Conservation (phyloP, 1,284 basidiomycete species). For the Somion occarium region DNA sequence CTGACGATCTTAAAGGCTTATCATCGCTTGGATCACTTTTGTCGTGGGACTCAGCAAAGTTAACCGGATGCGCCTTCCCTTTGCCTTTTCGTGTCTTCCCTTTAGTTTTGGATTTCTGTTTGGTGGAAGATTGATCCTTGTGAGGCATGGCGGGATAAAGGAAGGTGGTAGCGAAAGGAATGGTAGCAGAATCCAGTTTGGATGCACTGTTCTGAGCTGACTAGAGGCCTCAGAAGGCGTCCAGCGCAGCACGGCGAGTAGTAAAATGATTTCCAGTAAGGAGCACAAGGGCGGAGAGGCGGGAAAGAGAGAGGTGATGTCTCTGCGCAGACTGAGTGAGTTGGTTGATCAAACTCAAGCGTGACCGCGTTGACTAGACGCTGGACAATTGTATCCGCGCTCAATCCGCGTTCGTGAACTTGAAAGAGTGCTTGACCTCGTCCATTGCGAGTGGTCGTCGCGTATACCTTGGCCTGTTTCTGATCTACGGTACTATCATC, state of each 20-base stretch:
- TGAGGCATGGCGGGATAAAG: background rate
- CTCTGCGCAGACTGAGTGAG: background rate
- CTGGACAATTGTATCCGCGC: too few relatives aligned
- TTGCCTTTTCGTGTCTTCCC: conserved; percentile 1
- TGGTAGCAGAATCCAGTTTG: background rate
- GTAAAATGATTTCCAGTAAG: too few relatives aligned
- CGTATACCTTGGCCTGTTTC: too few relatives aligned
- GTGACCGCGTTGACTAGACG: conserved; percentile 6
- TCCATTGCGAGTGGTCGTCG: too few relatives aligned
- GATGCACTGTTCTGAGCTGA: background rate
- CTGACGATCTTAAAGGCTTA: background rate
- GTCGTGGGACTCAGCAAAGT: conserved; percentile 12
- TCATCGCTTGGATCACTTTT: conserved; percentile 4
- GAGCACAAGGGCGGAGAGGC: background rate
- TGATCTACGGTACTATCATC: too few relatives aligned
- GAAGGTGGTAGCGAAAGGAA: conserved; percentile 2
- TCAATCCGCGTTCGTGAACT: too few relatives aligned
- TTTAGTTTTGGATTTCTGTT: background rate
- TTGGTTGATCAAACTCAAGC: background rate
- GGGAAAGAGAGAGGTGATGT: background rate
- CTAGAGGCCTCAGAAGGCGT: background rate
- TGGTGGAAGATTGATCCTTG: background rate
- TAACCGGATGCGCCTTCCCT: background rate
- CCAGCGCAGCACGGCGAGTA: conserved; percentile 6
- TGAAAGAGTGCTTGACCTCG: too few relatives aligned